Conservation (phyloP, 2,329 filamentous ascomycete genomes). For the Colletotrichum sp. region DNA sequence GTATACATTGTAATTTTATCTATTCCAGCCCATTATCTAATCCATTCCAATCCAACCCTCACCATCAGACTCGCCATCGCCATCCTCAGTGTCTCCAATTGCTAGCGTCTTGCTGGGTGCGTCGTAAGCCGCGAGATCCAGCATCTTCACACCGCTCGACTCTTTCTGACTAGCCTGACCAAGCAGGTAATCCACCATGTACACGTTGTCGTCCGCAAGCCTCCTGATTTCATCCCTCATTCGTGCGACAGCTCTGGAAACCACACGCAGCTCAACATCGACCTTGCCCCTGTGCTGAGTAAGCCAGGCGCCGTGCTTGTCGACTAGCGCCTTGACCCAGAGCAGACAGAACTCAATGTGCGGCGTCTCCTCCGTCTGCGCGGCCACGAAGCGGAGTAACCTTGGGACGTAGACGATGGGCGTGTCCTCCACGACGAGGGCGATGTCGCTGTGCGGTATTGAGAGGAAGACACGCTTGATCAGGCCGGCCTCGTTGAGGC, state of each 20-base stretch:
- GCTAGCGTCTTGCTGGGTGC: conserved; percentile 8
- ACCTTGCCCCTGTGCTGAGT: conserved; percentile 80
- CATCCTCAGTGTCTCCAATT: conserved; percentile 23
- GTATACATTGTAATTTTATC: conserved; percentile 24
- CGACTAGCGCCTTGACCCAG: conserved; percentile 86
- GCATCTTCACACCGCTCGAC: conserved; percentile 24
- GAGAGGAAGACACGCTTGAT: conserved; percentile 86
- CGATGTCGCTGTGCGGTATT: conserved; percentile 76
- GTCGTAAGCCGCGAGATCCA: conserved; percentile 22
- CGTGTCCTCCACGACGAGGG: conserved; percentile 77
- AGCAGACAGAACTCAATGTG: conserved; percentile 94
- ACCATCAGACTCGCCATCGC: conserved; percentile 40
- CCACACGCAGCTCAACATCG: conserved; percentile 82
- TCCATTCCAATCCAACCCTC: conserved; percentile 55
- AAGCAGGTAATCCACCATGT: conserved; percentile 84
- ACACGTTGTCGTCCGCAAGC: conserved; percentile 85
- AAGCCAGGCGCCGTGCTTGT: conserved; percentile 83
- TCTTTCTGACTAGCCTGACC: conserved; percentile 44
- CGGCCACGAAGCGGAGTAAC: conserved; percentile 84
- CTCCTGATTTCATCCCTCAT: conserved; percentile 84
- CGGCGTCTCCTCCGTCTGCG: conserved; percentile 86
- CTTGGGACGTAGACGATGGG: conserved; percentile 87
- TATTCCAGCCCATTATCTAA: conserved; percentile 48
- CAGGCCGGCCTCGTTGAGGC: conserved; percentile 84
- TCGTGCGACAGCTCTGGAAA: conserved; percentile 78